phyloP scores from a whole-genome alignment of 306 rosid genomes.

The Trichosanthes cucumerina region DNA sequence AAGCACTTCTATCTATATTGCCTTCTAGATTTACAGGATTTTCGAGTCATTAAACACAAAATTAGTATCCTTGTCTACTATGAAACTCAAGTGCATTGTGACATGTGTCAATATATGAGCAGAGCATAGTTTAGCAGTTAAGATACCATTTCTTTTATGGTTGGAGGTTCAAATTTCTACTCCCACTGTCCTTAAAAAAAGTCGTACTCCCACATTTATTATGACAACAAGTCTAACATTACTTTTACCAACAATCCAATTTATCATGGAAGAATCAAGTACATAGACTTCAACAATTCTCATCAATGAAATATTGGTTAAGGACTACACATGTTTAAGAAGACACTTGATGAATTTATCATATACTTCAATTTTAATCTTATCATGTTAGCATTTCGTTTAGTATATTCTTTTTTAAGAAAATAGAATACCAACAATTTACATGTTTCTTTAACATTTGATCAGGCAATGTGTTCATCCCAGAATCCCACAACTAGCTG shows the following conservation, averaged over 20 bases:
- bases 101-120: too few species aligned
- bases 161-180: too few species aligned
- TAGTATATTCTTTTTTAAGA: too few species aligned
- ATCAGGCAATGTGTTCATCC: slow-evolving; percentile 36
- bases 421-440: neutral
- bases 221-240: neutral
- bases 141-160: too few species aligned
- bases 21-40: neutral
- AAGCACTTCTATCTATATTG: neutral
- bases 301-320: neutral
- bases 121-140: too few species aligned
- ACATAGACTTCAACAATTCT: neutral
- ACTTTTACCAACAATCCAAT: neutral
- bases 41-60: neutral
- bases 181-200: too few species aligned
- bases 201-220: too few species aligned
- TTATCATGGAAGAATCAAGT: neutral
- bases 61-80: too few species aligned
- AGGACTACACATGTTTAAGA: neutral
- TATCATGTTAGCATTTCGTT: neutral
- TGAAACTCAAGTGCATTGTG: too few species aligned
- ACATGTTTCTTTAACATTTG: neutral
- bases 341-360: too few species aligned
- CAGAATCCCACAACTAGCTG: slow-evolving; percentile 31
- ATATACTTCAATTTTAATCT: too few species aligned